phyloP scores from a whole-genome alignment of 2,329 filamentous ascomycete genomes.

The Fusarium paranaense region DNA sequence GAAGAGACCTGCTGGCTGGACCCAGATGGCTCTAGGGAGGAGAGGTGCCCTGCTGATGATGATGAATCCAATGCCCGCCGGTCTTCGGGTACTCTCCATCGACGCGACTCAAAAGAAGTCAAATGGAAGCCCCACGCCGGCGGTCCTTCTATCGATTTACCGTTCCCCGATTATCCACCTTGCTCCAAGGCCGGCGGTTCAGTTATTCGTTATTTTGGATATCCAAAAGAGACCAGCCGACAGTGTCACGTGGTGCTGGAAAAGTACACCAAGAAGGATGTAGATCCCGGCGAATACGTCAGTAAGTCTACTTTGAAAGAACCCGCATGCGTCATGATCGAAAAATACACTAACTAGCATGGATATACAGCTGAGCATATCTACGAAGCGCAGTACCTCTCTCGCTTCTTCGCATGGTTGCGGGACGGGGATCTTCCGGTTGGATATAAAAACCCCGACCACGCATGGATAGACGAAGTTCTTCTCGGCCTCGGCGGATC shows the following conservation, averaged over 20 bases:
- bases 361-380: constrained; percentile 1
- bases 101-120: background rate
- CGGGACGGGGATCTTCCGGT: background rate
- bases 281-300: accelerated
- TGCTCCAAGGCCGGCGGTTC: background rate
- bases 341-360: background rate
- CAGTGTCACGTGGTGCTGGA: background rate
- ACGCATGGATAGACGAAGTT: background rate
- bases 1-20: background rate
- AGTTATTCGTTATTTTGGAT: background rate
- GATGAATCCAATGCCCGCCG: background rate
- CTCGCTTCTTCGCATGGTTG: constrained; percentile 2
- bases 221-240: background rate
- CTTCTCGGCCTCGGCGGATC: background rate
- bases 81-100: background rate
- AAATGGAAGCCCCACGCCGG: background rate
- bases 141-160: background rate
- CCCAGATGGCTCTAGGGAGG: background rate
- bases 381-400: background rate
- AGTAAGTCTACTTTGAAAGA: background rate
- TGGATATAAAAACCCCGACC: background rate
- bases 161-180: background rate
- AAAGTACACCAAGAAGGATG: background rate
- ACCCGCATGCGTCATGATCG: background rate
- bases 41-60: background rate